Evolutionary conservation across 164 flowering plant genomes (phyloP).

Genomic region (Kingdonia uniflora): DNA sequence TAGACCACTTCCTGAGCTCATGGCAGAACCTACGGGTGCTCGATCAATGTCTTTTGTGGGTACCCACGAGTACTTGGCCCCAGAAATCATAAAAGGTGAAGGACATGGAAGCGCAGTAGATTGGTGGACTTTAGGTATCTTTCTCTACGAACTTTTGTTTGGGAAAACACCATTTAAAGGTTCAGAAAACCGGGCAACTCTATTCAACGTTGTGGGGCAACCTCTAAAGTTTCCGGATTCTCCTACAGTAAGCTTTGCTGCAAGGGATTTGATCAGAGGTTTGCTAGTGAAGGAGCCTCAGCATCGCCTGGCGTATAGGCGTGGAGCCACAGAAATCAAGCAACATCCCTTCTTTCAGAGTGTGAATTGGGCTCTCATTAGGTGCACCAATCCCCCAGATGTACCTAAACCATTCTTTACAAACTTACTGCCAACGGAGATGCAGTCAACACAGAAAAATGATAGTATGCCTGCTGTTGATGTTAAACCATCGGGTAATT

Average conservation of each 20-base stretch:
- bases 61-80: constrained; percentile 88
- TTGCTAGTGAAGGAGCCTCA: constrained; percentile 89
- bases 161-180: constrained; percentile 93
- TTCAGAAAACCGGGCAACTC: constrained; percentile 64
- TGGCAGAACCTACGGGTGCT: constrained; percentile 88
- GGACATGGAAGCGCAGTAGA: constrained; percentile 97
- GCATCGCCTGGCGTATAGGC: constrained; percentile 79
- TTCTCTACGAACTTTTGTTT: constrained; percentile 78
- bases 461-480: constrained; percentile 37
- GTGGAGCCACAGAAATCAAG: constrained; percentile 86
- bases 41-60: constrained; percentile 96
- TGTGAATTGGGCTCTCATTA: constrained; percentile 86
- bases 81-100: constrained; percentile 87
- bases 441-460: constrained; percentile 15
- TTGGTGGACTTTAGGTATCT: constrained; percentile 97
- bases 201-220: constrained; percentile 83
- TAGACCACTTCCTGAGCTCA: constrained; percentile 71
- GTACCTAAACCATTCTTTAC: constrained; percentile 44
- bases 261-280: constrained; percentile 81
- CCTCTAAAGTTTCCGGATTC: constrained; percentile 75
- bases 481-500: constrained; percentile 71
- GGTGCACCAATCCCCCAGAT: constrained; percentile 80
- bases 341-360: constrained; percentile 91
- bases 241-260: constrained; percentile 80
- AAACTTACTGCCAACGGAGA: constrained; percentile 22